These are phyloP conservation scores for Rhizophora apiculata DNA, from an alignment of 345 rosid genomes.

Conservation along the genomic window DNA sequence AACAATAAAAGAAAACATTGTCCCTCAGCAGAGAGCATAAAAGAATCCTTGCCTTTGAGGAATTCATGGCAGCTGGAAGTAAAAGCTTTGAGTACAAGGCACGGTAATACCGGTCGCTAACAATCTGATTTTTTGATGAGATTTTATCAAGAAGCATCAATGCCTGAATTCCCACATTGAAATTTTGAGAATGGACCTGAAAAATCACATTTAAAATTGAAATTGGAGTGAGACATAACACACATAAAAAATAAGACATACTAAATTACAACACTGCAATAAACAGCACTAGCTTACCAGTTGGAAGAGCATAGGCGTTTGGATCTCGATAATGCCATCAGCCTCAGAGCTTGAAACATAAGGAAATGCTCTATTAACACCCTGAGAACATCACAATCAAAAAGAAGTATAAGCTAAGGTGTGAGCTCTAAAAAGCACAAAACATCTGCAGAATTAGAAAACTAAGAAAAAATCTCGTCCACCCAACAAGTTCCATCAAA, in stretches of 20 bases:
- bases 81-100: slow-evolving; percentile 89
- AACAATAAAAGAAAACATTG: background rate
- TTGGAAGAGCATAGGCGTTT: slow-evolving; percentile 88
- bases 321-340: slow-evolving; percentile 77
- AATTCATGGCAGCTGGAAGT: slow-evolving; percentile 85
- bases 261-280: background rate
- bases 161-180: slow-evolving; percentile 92
- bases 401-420: slow-evolving; percentile 7
- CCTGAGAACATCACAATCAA: slow-evolving; percentile 45
- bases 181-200: slow-evolving; percentile 92
- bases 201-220: slow-evolving; percentile 19
- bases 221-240: background rate
- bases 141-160: slow-evolving; percentile 95
- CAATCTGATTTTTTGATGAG: slow-evolving; percentile 91
- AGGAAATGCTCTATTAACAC: slow-evolving; percentile 97
- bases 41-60: slow-evolving; percentile 73
- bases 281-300: slow-evolving; percentile 46
- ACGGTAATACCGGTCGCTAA: slow-evolving; percentile 90
- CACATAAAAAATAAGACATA: slow-evolving; percentile 2
- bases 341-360: slow-evolving; percentile 82
- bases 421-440: background rate
- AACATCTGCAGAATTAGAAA: background rate
- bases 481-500: background rate
- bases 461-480: background rate
- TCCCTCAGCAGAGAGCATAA: background rate